A percentile compares a stretch with the other conserved stretches of the same genome.
Evolutionary conservation across 2,329 filamentous ascomycete species (phyloP).

Genomic region (Neonectria sp.): DNA sequence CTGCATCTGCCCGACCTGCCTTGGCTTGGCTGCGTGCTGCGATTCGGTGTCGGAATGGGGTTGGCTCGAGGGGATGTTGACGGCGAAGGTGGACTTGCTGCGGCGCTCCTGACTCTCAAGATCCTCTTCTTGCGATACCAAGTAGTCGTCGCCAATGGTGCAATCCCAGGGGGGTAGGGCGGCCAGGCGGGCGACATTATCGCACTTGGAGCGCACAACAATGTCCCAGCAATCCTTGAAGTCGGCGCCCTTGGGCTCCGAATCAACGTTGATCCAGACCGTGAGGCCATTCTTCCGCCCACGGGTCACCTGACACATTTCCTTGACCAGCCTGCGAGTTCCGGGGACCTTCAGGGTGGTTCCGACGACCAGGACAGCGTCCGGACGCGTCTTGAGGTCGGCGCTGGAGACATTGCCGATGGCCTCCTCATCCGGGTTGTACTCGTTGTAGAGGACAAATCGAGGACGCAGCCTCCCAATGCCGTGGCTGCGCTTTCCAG

Average conservation of each 20-base stretch:
- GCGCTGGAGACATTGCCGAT: constrained; percentile 92
- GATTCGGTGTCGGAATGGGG: constrained; percentile 38
- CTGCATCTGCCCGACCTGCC: constrained; percentile 59
- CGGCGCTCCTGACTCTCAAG: constrained; percentile 57
- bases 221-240: constrained; percentile 96
- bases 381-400: constrained; percentile 87
- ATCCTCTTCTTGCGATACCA: constrained; percentile 62
- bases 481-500: constrained; percentile 92
- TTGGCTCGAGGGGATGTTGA: constrained; percentile 47
- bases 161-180: constrained; percentile 73
- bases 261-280: constrained; percentile 94
- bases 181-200: constrained; percentile 85
- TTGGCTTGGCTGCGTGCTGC: constrained; percentile 53
- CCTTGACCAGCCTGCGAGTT: constrained; percentile 88
- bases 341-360: constrained; percentile 97
- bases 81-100: constrained; percentile 54
- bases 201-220: constrained; percentile 88
- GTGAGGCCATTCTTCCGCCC: constrained; percentile 87
- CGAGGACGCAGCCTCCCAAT: constrained; percentile 91
- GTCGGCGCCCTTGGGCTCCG: constrained; percentile 85
- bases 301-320: constrained; percentile 91
- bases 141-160: constrained; percentile 66
- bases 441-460: constrained; percentile 98
- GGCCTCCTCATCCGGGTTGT: constrained; percentile 95
- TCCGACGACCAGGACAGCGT: constrained; percentile 94